Conservation (phyloP, 176 grass and related monocot species). For the Sorghum bicolor region Sorghum_bicolor_NCBIv3 NC_012877.2:7794501-7795000, state of each 20-base stretch:
- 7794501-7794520: constrained; percentile 2
- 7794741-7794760: not conserved
- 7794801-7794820: not conserved
- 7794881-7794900: not conserved
- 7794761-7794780: not conserved
- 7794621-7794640: not conserved
- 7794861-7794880: not conserved
- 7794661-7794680: not conserved
- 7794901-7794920: not conserved
- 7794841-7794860: not conserved
- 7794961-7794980: not conserved
- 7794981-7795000: not conserved
- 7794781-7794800: not conserved
- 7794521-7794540: not conserved
- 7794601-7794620: not conserved
- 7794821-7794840: not conserved
- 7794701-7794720: not conserved
- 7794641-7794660: not conserved
- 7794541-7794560: not conserved
- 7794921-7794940: not conserved
- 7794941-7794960: not conserved
- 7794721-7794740: not conserved
- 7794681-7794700: not conserved
- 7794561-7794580: not conserved
- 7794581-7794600: not conserved